A percentile compares a stretch with the other conserved stretches of the same genome.
These are phyloP conservation scores for Candolleomyces eurysporus DNA, from an alignment of 768 basidiomycete species.

Conservation along the genomic window DNA sequence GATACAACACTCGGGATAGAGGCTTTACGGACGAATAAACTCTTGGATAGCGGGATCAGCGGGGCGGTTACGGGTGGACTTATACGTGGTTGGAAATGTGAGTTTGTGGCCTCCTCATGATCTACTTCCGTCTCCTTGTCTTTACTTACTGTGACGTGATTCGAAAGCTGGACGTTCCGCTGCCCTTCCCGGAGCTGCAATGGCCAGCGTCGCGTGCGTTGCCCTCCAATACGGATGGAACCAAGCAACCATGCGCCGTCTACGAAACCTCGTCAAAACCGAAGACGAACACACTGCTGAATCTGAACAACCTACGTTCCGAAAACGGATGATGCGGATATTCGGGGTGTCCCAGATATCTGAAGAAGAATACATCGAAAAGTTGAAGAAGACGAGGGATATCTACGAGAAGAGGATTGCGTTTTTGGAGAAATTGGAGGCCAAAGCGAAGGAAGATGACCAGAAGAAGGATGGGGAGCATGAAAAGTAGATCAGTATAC, in stretches of 20 bases:
- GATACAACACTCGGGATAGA: conserved; percentile 36
- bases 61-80: conserved; percentile 68
- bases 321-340: conserved; percentile 39
- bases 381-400: conserved; percentile 56
- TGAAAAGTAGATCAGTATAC: neutral
- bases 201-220: conserved; percentile 56
- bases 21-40: conserved; percentile 54
- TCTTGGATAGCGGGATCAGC: conserved; percentile 73
- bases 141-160: neutral
- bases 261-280: conserved; percentile 51
- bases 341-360: conserved; percentile 59
- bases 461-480: conserved; percentile 14
- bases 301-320: conserved; percentile 20
- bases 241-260: conserved; percentile 57
- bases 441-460: conserved; percentile 24
- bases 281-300: conserved; percentile 12
- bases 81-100: conserved; percentile 56
- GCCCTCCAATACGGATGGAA: conserved; percentile 70
- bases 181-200: conserved; percentile 56
- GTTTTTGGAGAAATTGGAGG: conserved; percentile 48
- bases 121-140: neutral
- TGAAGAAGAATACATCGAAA: conserved; percentile 69
- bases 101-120: conserved; percentile 20
- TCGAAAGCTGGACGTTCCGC: conserved; percentile 60
- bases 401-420: conserved; percentile 54